These are phyloP conservation scores for Diversispora epigaea DNA, from an alignment of 192 early-diverging fungal genomes.

Conservation along the genomic window DNA sequence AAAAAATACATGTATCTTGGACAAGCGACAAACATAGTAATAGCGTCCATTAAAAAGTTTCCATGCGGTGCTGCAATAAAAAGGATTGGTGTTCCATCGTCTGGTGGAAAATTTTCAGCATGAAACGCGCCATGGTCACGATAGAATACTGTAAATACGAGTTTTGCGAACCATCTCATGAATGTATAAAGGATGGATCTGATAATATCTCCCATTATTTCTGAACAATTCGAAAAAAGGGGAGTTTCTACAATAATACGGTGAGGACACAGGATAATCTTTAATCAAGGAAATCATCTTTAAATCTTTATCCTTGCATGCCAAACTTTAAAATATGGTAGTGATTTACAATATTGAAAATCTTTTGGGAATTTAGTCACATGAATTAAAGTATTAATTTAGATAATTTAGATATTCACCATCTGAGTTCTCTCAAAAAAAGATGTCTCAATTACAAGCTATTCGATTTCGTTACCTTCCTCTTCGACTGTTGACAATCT, in stretches of 20 bases:
- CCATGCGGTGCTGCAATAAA: conserved; percentile 46
- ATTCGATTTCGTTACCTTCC: background rate
- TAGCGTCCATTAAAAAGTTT: conserved; percentile 47
- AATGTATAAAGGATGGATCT: background rate
- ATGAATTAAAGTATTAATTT: no score
- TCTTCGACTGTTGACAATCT: conserved; percentile 39
- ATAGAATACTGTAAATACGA: conserved; percentile 45
- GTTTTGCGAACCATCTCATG: conserved; percentile 22
- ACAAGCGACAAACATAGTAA: conserved; percentile 39
- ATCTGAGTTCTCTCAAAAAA: no score
- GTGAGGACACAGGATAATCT: no score
- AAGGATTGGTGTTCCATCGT: conserved; percentile 41
- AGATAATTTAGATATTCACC: no score
- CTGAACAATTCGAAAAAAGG: no score
- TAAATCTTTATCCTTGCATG: no score
- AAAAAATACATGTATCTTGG: conserved; percentile 44
- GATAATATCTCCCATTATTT: background rate
- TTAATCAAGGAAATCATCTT: no score
- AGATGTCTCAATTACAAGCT: conserved; percentile 27
- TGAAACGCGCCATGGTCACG: conserved; percentile 44
- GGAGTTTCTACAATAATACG: no score
- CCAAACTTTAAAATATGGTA: no score
- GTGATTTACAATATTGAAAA: no score
- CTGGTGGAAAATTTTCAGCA: conserved; percentile 32
- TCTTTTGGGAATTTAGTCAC: no score